Evolutionary conservation across 371 early-diverging fungal species (phyloP).

Genomic region (Synchytrium microbalum): DNA sequence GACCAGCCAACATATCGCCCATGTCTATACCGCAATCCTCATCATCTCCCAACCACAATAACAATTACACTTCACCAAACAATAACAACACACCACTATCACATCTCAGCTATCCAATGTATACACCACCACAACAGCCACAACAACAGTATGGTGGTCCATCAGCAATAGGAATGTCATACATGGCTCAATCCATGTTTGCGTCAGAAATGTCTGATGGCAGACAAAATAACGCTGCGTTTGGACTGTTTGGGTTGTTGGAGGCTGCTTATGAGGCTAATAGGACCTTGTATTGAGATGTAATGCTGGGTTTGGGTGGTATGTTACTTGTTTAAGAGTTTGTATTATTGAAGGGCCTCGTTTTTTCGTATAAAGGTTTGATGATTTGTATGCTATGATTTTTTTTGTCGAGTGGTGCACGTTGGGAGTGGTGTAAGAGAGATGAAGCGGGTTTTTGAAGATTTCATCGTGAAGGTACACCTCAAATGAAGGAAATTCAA

Average conservation of each 20-base stretch:
- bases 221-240: slow-evolving; percentile 8
- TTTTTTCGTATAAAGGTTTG: too few species aligned
- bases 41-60: neutral
- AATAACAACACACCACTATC: neutral
- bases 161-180: slow-evolving; percentile 8
- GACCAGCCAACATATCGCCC: neutral
- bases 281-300: slow-evolving; percentile 3
- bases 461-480: too few species aligned
- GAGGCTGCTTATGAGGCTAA: slow-evolving; percentile 24
- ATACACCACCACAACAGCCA: slow-evolving; percentile 4
- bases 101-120: neutral
- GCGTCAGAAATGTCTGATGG: slow-evolving; percentile 17
- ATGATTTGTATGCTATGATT: too few species aligned
- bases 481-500: too few species aligned
- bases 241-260: slow-evolving; percentile 29
- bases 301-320: too few species aligned
- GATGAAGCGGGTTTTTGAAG: too few species aligned
- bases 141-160: neutral
- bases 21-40: neutral
- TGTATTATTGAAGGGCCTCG: too few species aligned
- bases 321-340: too few species aligned
- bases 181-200: slow-evolving; percentile 14
- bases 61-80: neutral
- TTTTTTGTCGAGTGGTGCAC: too few species aligned
- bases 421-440: too few species aligned